These are phyloP conservation scores for Penicillium freii DNA, from an alignment of 2,329 filamentous ascomycete species.

Conservation along the genomic window DNA sequence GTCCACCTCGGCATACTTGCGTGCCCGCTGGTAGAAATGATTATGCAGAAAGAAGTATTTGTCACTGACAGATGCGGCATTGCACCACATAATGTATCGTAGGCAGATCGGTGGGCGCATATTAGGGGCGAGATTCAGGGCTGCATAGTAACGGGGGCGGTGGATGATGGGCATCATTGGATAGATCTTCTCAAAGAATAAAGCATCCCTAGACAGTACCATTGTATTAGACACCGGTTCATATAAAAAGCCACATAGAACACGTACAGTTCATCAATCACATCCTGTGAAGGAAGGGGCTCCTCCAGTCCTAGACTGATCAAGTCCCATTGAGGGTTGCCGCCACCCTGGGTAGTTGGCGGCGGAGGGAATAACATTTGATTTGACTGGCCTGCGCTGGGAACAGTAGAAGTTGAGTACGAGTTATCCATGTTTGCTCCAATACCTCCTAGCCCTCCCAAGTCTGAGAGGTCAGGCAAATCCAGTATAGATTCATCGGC, in stretches of 20 bases:
- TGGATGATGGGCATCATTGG: conserved; percentile 86
- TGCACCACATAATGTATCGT: conserved; percentile 93
- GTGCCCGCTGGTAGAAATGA: conserved; percentile 82
- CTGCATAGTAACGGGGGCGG: conserved; percentile 78
- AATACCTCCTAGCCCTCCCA: conserved; percentile 13
- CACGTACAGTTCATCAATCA: conserved; percentile 77
- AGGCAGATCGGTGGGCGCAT: conserved; percentile 83
- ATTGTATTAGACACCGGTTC: conserved; percentile 16
- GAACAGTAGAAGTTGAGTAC: conserved; percentile 27
- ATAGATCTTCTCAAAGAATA: conserved; percentile 90
- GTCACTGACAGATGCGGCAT: conserved; percentile 80
- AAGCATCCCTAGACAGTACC: conserved; percentile 60
- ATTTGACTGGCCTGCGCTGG: conserved; percentile 20
- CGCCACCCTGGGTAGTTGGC: conserved; percentile 31
- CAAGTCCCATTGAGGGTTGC: conserved; percentile 74
- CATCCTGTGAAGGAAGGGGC: conserved; percentile 70
- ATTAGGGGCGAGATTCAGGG: conserved; percentile 83
- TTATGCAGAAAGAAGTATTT: conserved; percentile 78
- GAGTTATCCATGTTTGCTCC: conserved; percentile 19
- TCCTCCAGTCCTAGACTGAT: conserved; percentile 80
- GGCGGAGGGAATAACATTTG: conserved; percentile 24
- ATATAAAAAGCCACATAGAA: not conserved
- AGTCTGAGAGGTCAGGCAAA: conserved; percentile 25
- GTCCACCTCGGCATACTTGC: conserved; percentile 86
- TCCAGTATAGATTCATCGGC: conserved; percentile 26